A percentile compares a stretch with the other conserved stretches of the same genome.
Evolutionary conservation across 352 stramenopile species (phyloP).

Genomic region (Blastocystis sp.): DNA sequence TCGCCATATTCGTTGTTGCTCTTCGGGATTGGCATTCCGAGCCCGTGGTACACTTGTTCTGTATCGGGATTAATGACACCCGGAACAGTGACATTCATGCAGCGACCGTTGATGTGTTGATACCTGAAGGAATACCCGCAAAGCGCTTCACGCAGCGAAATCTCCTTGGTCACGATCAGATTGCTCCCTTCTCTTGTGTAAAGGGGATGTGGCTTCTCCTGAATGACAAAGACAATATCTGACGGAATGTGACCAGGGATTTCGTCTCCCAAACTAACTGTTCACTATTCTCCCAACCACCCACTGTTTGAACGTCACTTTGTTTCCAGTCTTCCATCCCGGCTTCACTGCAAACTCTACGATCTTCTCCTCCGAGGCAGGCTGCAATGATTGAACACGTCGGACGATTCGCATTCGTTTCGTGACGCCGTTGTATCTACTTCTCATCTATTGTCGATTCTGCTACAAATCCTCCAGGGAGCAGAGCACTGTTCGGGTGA

Average conservation of each 20-base stretch:
- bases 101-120: constrained; percentile 23
- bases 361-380: constrained; percentile 67
- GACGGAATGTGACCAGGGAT: constrained; percentile 63
- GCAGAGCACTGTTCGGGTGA: constrained; percentile 69
- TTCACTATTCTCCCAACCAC: not conserved
- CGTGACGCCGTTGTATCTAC: constrained; percentile 66
- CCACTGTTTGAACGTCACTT: constrained; percentile 65
- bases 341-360: constrained; percentile 79
- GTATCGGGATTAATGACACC: constrained; percentile 32
- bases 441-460: not conserved
- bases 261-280: constrained; percentile 63
- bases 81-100: constrained; percentile 32
- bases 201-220: constrained; percentile 63
- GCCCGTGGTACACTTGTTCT: constrained; percentile 36
- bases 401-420: constrained; percentile 75
- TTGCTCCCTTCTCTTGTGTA: constrained; percentile 65
- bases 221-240: constrained; percentile 67
- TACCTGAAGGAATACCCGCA: constrained; percentile 27
- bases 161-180: constrained; percentile 63
- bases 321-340: constrained; percentile 81
- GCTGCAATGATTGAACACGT: constrained; percentile 63
- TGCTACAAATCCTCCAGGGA: constrained; percentile 77
- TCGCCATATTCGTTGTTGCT: constrained; percentile 30
- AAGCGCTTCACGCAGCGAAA: constrained; percentile 65
- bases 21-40: constrained; percentile 53